Conservation (phyloP, 768 basidiomycete genomes). For the Leccinum subtestaceum region DNA sequence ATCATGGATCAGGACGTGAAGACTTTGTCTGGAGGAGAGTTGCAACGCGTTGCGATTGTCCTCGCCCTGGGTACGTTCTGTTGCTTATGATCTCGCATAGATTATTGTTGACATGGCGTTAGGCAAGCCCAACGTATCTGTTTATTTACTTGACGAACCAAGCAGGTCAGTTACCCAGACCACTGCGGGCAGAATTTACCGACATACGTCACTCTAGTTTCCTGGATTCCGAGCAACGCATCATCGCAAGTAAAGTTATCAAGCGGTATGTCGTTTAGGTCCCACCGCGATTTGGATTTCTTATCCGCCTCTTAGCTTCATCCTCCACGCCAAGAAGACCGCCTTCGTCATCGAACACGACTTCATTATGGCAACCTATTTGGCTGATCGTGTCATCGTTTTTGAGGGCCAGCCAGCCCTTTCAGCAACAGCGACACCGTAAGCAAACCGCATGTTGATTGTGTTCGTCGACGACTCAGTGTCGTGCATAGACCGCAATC, state of each 20-base stretch:
- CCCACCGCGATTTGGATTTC: not conserved
- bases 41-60: constrained; percentile 96
- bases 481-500: constrained; percentile 73
- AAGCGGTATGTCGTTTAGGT: constrained; percentile 59
- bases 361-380: constrained; percentile 99
- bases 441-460: constrained; percentile 30
- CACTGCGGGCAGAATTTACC: not conserved
- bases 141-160: constrained; percentile 97
- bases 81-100: not conserved
- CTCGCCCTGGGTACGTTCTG: constrained; percentile 70
- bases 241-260: constrained; percentile 96
- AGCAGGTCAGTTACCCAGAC: constrained; percentile 50
- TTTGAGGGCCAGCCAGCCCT: constrained; percentile 87
- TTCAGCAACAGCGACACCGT: constrained; percentile 88
- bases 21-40: constrained; percentile 96
- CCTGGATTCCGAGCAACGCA: constrained; percentile 99
- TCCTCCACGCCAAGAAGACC: constrained; percentile 95
- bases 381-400: constrained; percentile 95
- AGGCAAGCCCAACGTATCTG: constrained; percentile 76
- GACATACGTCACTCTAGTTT: constrained; percentile 48
- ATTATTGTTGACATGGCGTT: constrained; percentile 8
- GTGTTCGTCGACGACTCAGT: constrained; percentile 1
- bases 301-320: constrained; percentile 53
- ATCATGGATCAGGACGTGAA: constrained; percentile 98
- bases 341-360: constrained; percentile 99